Evolutionary conservation across 1,284 basidiomycete genomes (phyloP).

Genomic region (Ustilago trichophora): DNA sequence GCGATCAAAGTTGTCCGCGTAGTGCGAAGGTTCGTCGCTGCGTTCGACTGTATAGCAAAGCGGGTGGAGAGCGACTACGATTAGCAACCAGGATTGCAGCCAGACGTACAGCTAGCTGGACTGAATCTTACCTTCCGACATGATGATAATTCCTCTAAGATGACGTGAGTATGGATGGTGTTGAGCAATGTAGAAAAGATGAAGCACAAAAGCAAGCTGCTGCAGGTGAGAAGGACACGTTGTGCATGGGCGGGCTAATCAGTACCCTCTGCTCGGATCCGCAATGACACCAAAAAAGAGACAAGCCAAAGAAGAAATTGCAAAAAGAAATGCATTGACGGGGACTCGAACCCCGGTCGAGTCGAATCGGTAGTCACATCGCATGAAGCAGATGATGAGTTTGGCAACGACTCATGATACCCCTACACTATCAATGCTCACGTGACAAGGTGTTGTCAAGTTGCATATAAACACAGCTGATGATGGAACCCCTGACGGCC

Average conservation of each 20-base stretch:
- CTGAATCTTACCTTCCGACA: conserved; percentile 34
- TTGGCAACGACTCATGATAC: conserved; percentile 51
- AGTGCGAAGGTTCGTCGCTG: conserved; percentile 33
- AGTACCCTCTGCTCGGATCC: too few relatives aligned
- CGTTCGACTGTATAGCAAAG: conserved; percentile 14
- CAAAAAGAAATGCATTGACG: conserved; percentile 48
- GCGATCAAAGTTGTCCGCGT: conserved; percentile 34
- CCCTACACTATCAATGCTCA: conserved; percentile 50
- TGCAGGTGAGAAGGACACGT: conserved; percentile 1
- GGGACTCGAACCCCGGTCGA: conserved; percentile 57
- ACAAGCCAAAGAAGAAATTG: neutral
- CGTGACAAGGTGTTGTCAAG: neutral
- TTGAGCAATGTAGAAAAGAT: neutral
- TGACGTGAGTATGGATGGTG: neutral
- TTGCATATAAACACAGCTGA: too few relatives aligned
- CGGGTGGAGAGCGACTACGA: neutral
- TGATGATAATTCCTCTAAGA: conserved; percentile 8
- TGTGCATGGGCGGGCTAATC: too few relatives aligned
- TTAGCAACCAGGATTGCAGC: neutral
- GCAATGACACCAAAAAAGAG: neutral
- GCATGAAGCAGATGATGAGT: conserved; percentile 14
- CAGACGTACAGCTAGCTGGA: too few relatives aligned
- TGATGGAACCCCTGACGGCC: too few relatives aligned
- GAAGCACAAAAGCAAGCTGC: neutral
- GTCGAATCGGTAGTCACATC: conserved; percentile 36